A percentile compares a stretch with the other conserved stretches of the same genome.
Evolutionary conservation across 768 basidiomycete species (phyloP).

Genomic region (Macrolepiota dolichaula): DNA sequence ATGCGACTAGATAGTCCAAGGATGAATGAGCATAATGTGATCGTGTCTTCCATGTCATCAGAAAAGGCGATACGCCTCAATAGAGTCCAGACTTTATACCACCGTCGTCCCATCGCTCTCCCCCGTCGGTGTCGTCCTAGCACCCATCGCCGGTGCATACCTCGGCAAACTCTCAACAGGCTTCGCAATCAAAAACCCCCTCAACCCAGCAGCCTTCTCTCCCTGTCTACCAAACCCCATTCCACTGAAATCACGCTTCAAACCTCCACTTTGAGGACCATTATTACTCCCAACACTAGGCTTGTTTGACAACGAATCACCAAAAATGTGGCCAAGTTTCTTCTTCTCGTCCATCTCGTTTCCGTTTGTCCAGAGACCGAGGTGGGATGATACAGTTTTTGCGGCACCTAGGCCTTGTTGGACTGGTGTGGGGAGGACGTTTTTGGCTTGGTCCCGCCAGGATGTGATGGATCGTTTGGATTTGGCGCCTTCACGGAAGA

Average conservation of each 20-base stretch:
- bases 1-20: background rate
- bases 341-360: conserved; percentile 10
- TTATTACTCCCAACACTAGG: conserved; percentile 12
- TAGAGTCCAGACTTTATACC: background rate
- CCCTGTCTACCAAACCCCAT: conserved; percentile 77
- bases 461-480: conserved; percentile 60
- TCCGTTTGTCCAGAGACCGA: background rate
- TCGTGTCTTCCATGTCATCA: background rate
- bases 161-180: conserved; percentile 27
- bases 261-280: conserved; percentile 31
- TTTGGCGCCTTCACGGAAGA: conserved; percentile 72
- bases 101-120: background rate
- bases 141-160: conserved; percentile 10
- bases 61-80: background rate
- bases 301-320: conserved; percentile 8
- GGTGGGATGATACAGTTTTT: conserved; percentile 11
- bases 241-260: conserved; percentile 18
- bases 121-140: background rate
- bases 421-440: conserved; percentile 46
- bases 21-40: background rate
- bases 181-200: conserved; percentile 40
- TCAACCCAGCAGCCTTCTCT: conserved; percentile 71
- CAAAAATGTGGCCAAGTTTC: conserved; percentile 7
- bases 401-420: conserved; percentile 18
- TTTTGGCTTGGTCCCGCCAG: conserved; percentile 60